phyloP scores from a whole-genome alignment of 108 stramenopile genomes.

The Mediolabrus comicus region DNA sequence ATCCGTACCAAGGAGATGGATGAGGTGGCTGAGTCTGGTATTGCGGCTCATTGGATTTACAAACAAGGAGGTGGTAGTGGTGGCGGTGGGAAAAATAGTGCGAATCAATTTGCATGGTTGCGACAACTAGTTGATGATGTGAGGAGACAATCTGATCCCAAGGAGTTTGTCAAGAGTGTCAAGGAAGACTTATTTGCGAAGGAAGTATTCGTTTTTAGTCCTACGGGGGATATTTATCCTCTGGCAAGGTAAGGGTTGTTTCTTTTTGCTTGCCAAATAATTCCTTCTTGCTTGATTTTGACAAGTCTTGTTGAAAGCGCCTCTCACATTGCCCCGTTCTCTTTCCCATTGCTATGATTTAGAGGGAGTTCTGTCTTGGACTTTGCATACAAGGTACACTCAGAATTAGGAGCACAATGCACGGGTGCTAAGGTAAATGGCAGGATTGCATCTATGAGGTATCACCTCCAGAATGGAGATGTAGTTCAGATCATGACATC shows the following conservation, averaged over 20 bases:
- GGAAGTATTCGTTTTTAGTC: conserved; percentile 30
- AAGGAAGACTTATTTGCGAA: conserved; percentile 33
- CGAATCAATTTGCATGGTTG: conserved; percentile 26
- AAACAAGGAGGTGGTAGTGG: conserved; percentile 12
- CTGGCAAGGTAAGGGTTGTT: conserved; percentile 9
- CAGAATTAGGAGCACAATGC: conserved; percentile 22
- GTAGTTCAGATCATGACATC: conserved; percentile 25
- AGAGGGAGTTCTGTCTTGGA: conserved; percentile 30
- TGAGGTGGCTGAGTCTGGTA: conserved; percentile 48
- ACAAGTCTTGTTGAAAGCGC: background rate
- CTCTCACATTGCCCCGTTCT: no score
- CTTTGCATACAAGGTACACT: conserved; percentile 33
- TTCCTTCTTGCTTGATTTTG: background rate
- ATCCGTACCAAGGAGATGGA: conserved; percentile 55
- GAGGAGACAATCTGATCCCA: conserved; percentile 10
- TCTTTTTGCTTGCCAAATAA: background rate
- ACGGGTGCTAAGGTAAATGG: conserved; percentile 33
- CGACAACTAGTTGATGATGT: conserved; percentile 23
- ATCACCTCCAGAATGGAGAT: conserved; percentile 26
- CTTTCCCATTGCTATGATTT: background rate
- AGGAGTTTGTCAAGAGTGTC: conserved; percentile 16
- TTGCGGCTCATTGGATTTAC: conserved; percentile 54
- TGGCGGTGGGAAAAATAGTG: background rate
- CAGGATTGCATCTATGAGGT: conserved; percentile 11
- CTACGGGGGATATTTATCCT: conserved; percentile 22